Evolutionary conservation across 106 monocot genomes (phyloP).

Genomic region (Dioscorea alata): DNA sequence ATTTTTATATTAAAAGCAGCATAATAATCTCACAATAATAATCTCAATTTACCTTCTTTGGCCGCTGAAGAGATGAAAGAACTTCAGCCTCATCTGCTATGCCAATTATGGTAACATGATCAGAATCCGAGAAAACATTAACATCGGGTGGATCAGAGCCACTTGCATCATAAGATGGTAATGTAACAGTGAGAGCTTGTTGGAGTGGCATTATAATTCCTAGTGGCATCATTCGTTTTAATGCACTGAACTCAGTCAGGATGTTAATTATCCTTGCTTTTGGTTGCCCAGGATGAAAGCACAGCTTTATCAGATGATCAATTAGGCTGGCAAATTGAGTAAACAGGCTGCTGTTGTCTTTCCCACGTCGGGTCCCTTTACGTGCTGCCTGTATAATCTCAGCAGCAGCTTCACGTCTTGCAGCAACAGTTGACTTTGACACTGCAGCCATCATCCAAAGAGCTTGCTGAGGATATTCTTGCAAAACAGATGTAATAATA

Average conservation of each 20-base stretch:
- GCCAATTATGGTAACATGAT: conserved; percentile 76
- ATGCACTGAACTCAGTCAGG: conserved; percentile 85
- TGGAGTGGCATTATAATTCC: conserved; percentile 93
- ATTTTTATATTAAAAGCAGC: too few relatives aligned
- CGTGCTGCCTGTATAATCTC: conserved; percentile 91
- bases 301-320: conserved; percentile 87
- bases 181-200: conserved; percentile 71
- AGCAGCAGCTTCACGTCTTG: conserved; percentile 90
- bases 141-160: conserved; percentile 40
- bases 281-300: conserved; percentile 84
- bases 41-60: conserved; percentile 68
- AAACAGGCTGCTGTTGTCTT: conserved; percentile 54
- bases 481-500: conserved; percentile 82
- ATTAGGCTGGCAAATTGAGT: conserved; percentile 75
- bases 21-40: not conserved
- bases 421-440: conserved; percentile 88
- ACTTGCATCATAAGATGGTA: conserved; percentile 53
- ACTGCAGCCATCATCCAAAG: conserved; percentile 99
- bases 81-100: conserved; percentile 99
- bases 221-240: conserved; percentile 98
- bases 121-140: conserved; percentile 50
- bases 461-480: conserved; percentile 89
- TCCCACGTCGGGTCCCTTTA: conserved; percentile 55
- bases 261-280: conserved; percentile 86
- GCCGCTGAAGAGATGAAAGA: conserved; percentile 89